Conservation (phyloP, 768 basidiomycete species). For the Leccinellum rugosiceps region DNA sequence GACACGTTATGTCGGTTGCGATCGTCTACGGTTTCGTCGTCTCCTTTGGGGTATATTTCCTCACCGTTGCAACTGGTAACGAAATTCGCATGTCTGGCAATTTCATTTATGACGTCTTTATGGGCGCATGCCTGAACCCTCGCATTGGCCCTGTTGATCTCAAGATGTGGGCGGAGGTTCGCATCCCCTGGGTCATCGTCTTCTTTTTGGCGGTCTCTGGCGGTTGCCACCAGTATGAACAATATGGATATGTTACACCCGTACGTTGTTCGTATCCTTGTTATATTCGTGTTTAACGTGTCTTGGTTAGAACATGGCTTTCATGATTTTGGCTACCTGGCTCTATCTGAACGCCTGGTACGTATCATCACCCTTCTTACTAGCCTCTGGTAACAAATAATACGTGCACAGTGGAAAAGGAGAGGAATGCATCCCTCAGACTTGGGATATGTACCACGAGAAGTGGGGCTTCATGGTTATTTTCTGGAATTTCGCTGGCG, state of each 20-base stretch:
- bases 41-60: slow-evolving; percentile 77
- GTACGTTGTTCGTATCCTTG: slow-evolving; percentile 42
- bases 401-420: slow-evolving; percentile 66
- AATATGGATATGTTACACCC: slow-evolving; percentile 86
- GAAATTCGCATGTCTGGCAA: slow-evolving; percentile 93
- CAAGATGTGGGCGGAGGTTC: slow-evolving; percentile 98
- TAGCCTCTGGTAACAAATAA: slow-evolving; percentile 1
- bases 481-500: slow-evolving; percentile 96
- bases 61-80: slow-evolving; percentile 72
- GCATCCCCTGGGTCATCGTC: slow-evolving; percentile 95
- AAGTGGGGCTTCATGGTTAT: slow-evolving; percentile 99
- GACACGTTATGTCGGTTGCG: slow-evolving; percentile 91
- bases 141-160: slow-evolving; percentile 88
- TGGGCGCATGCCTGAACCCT: slow-evolving; percentile 95
- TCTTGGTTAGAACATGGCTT: slow-evolving; percentile 78
- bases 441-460: slow-evolving; percentile 99
- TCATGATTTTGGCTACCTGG: slow-evolving; percentile 94
- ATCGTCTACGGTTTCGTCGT: slow-evolving; percentile 89
- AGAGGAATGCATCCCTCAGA: slow-evolving; percentile 93
- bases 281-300: background rate
- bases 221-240: slow-evolving; percentile 93
- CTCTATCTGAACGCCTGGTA: slow-evolving; percentile 97
- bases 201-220: slow-evolving; percentile 93
- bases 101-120: slow-evolving; percentile 93
- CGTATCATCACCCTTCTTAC: slow-evolving; percentile 10